Evolutionary conservation across 2,329 filamentous ascomycete species (phyloP), one percentile per base, ranked within the genome.

Genomic region (Aplosporella prunicola): DNA sequence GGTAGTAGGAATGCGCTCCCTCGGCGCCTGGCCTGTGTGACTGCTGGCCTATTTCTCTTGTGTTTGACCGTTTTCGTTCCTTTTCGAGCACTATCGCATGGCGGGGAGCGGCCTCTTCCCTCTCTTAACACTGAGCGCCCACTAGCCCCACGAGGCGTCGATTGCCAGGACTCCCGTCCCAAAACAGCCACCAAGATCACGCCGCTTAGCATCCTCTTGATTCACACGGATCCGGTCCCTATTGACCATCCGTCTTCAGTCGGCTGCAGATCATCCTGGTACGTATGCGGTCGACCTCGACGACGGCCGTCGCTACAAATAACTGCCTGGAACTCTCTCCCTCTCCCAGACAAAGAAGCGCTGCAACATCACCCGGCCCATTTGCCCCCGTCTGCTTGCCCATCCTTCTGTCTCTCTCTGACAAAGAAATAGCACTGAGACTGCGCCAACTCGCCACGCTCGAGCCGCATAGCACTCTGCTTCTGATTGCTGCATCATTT

Each of bases 221-320:
- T 49, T 47, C 50, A 47, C 45, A 57, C 56, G 50, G 45, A 58
- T 58, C 53, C 56, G 54, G 55, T 47, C 44, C 47, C 45, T 56
- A 58, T 61, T 61, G 57, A 27, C 28, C 27, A 23, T 61, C 57
- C 56, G 55, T 55, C 50, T 54, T 58, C 52, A 58, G 56, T 51
- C 45, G 47, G 45, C 43, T 49, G 42, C 45, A 51, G 46, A 47
- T 46, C 50, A 52, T 47, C 45, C 50, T 36, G 48, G 45, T 53
- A 55, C 47, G 51, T 57, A 51, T 57, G 51, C 51, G 55, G 49
- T 52, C 39, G 43, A 47, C 45, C 45, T 57, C 47, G 50, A 57
- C 47, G 41, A 43, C 49, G 45, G 44, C 45, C 47, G 43, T 53
- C 49, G 53, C 49, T 61, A 59, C 57, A 60, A 59, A 58, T 59